These are phyloP conservation scores for Aspergillus avenaceus DNA, from an alignment of 495 filamentous ascomycete species.

Conservation along the genomic window DNA sequence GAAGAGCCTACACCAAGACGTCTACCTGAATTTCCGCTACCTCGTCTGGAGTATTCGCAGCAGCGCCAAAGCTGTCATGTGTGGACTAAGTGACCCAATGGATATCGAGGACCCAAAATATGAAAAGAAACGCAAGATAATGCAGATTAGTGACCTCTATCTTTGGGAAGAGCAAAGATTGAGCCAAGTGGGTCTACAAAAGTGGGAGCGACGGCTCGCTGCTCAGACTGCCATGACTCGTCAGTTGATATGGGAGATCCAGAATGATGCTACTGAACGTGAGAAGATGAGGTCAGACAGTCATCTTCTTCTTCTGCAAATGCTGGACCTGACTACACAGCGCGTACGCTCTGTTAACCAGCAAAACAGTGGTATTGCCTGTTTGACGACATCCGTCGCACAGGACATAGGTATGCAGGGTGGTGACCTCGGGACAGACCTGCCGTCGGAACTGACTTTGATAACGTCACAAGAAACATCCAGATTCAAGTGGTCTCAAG, in stretches of 20 bases:
- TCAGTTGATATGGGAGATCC: conserved; percentile 42
- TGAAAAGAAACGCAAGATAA: conserved; percentile 1
- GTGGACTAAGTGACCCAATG: conserved; percentile 18
- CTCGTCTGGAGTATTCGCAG: conserved; percentile 36
- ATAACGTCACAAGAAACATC: conserved; percentile 20
- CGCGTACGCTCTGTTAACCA: conserved; percentile 25
- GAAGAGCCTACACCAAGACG: conserved; percentile 43
- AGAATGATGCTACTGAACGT: conserved; percentile 32
- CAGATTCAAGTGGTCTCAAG: conserved; percentile 27
- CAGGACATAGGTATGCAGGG: conserved; percentile 33
- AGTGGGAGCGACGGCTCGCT: conserved; percentile 30
- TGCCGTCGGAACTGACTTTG: conserved; percentile 10
- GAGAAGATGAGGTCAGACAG: conserved; percentile 21
- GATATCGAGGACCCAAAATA: conserved; percentile 22
- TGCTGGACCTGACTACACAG: conserved; percentile 21
- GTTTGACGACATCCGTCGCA: conserved; percentile 31
- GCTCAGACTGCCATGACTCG: conserved; percentile 38
- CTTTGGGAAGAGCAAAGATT: conserved; percentile 36
- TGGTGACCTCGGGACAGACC: conserved; percentile 4
- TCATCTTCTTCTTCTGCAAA: conserved; percentile 23
- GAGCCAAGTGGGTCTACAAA: conserved; percentile 35
- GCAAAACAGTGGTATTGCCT: conserved; percentile 30
- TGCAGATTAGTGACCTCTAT: conserved; percentile 19
- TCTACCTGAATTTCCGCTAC: conserved; percentile 37
- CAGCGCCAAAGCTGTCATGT: conserved; percentile 21